Base-by-base conservation (phyloP, 192 early-diverging fungal species). In the Funneliformis mosseae region DNA sequence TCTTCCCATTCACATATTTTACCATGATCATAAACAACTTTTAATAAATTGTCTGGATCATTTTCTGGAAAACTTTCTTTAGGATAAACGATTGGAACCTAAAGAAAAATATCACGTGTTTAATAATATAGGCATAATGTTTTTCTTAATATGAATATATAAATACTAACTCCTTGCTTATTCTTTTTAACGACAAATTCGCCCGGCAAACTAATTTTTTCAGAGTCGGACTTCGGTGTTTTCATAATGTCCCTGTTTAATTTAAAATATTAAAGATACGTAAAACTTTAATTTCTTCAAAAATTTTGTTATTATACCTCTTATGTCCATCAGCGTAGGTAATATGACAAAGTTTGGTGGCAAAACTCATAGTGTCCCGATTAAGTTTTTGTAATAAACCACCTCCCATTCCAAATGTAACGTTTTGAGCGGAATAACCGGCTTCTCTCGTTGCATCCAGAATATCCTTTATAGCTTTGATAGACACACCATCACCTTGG, bases 381-480 rank as follows among this genome's bases (percentile, higher is more conserved):
- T 97, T 92, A 61, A 97, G 81, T 87, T 95, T 94, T 78, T 96
- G 93, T 10, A 97, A 83, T 21, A 97, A 86, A 2, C 93, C 94
- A 76, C 92, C 93, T 55, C 96, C 96, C 96, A 97, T 97, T 16
- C 96, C 96, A 76, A 94, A 94, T 0, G 91, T 92, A 21, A 94
- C 91, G 77, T 91, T 91, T 68, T 93, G 89, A 50, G 92, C 92
- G 10, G 93, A 83, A 79, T 86, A 97, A 9, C 92, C 92, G 0
- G 87, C 92, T 2, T 83, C 82, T 46, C 84, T 50, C 14, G 92
- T 87, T 6, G 90, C 91, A 0, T 80, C 82, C 21, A 94, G 82
- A 46, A 97, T 95, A 0, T 33, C 69, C 18, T 70, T 66, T 38
- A 96, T 78, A 9, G 88, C 85, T 5, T 79, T 41, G 50, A 87